Evolutionary conservation across 2,329 filamentous ascomycete genomes (phyloP), one percentile per base, ranked within the genome.

Genomic region (Alternaria burnsii): DNA sequence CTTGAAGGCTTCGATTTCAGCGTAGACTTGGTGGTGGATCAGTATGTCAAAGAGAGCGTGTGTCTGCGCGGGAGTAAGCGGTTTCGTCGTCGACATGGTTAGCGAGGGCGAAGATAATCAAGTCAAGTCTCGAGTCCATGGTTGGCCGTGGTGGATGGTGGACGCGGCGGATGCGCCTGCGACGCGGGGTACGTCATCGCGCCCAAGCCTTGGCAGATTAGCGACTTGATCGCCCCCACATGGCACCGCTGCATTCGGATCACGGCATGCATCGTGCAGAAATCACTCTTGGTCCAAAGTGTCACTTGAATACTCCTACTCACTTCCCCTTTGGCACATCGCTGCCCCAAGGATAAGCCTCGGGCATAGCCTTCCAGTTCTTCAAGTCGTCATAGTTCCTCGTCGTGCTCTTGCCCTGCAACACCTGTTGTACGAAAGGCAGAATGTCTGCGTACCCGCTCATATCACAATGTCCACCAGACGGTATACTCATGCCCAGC

Each of bases 1-100:
- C 70, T 89, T 91, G 83, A 94, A 93, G 62, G 84, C 85, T 72
- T 90, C 85, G 62, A 93, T 91, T 77, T 95, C 91, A 12, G 84
- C 77, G 76, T 86, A 86, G 41, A 83, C 82, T 68, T 85, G 82
- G 74, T 83, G 79, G 71, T 86, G 84, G 57, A 82, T 84, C 38
- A 86, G 73, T 66, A 86, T 81, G 68, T 86, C 84, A 71, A 86
- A 83, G 43, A 86, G 79, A 44, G 84, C 83, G 60, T 82, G 80
- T 18, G 79, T 78, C 69, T 85, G 83, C 55, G 76, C 73, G 28
- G 82, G 71, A 20, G 82, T 80, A 47, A 85, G 78, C 43, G 69
- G 60, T 48, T 70, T 20, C 24, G 63, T 26, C 34, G 61, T 46
- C 16, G 71, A 59, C 68, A 71, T 72, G 42, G 46, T 55, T 36